These are phyloP conservation scores for Xylaria grammica DNA, from an alignment of 495 filamentous ascomycete species.

Conservation along the genomic window DNA sequence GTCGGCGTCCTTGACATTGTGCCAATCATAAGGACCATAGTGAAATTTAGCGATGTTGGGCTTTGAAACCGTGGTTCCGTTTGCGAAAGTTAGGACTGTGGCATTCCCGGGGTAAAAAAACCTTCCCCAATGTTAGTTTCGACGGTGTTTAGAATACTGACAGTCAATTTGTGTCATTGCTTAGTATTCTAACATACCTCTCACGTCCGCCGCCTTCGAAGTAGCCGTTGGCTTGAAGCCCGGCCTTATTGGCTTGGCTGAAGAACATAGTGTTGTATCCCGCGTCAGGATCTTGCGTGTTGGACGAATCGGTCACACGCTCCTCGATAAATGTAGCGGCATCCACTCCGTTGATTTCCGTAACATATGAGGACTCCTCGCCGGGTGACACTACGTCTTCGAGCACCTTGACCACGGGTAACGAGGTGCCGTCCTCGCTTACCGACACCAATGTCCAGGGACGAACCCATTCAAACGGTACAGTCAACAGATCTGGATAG, in stretches of 20 bases:
- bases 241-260: constrained; percentile 11
- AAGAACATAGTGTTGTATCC: constrained; percentile 49
- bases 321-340: constrained; percentile 31
- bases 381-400: constrained; percentile 21
- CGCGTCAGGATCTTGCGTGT: constrained; percentile 46
- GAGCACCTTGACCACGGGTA: constrained; percentile 37
- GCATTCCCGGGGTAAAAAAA: constrained; percentile 39
- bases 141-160: not conserved
- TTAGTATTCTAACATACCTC: constrained; percentile 15
- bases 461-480: constrained; percentile 34
- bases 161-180: no score
- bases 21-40: constrained; percentile 31
- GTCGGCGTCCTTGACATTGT: constrained; percentile 35
- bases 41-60: constrained; percentile 33
- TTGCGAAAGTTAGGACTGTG: constrained; percentile 43
- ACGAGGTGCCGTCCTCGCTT: constrained; percentile 32
- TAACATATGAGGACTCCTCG: constrained; percentile 21
- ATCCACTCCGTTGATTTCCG: constrained; percentile 38
- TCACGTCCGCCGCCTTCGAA: constrained; percentile 25
- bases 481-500: constrained; percentile 41
- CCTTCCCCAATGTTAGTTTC: constrained; percentile 19
- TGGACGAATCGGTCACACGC: constrained; percentile 15
- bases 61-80: constrained; percentile 32
- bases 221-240: not conserved
- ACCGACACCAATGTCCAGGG: constrained; percentile 33